Evolutionary conservation across 345 rosid genomes (phyloP).

Genomic region (Linum usitatissimum): DNA sequence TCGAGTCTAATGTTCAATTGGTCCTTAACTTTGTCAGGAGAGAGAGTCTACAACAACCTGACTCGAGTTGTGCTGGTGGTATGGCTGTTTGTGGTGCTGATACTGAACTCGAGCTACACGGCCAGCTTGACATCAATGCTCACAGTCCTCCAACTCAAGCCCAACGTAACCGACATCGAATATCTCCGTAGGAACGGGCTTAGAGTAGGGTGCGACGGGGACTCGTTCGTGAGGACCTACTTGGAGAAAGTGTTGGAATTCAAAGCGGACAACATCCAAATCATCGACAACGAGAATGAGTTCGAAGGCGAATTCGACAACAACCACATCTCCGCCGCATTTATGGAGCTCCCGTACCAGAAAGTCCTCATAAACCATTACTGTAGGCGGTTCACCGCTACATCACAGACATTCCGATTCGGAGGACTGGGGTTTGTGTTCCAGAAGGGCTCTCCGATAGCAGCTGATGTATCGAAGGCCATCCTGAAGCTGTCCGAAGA

Average conservation of each 20-base stretch:
- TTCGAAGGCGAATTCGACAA: slow-evolving; percentile 20
- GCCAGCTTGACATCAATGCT: slow-evolving; percentile 50
- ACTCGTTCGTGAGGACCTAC: slow-evolving; percentile 35
- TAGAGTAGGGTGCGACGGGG: slow-evolving; percentile 38
- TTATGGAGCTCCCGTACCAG: slow-evolving; percentile 44
- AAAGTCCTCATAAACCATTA: slow-evolving; percentile 27
- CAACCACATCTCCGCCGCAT: slow-evolving; percentile 29
- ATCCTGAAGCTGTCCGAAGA: slow-evolving; percentile 32
- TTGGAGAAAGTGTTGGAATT: slow-evolving; percentile 24
- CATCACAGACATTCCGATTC: slow-evolving; percentile 22
- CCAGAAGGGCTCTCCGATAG: slow-evolving; percentile 38
- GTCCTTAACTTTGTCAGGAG: slow-evolving; percentile 25
- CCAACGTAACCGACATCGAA: slow-evolving; percentile 27
- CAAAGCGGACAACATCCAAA: slow-evolving; percentile 12
- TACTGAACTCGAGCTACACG: slow-evolving; percentile 50
- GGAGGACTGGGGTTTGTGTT: slow-evolving; percentile 56
- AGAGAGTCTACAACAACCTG: slow-evolving; percentile 25
- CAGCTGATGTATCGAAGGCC: slow-evolving; percentile 34
- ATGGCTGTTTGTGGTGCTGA: slow-evolving; percentile 53
- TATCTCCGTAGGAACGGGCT: slow-evolving; percentile 20
- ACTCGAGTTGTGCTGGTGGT: slow-evolving; percentile 37
- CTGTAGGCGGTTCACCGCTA: slow-evolving; percentile 30
- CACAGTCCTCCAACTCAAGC: slow-evolving; percentile 31
- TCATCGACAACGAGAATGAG: slow-evolving; percentile 13
- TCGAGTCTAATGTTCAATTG: too few relatives aligned